Conservation (phyloP, 1,139 yeast species). For the Saccharomyces uvarum region DNA sequence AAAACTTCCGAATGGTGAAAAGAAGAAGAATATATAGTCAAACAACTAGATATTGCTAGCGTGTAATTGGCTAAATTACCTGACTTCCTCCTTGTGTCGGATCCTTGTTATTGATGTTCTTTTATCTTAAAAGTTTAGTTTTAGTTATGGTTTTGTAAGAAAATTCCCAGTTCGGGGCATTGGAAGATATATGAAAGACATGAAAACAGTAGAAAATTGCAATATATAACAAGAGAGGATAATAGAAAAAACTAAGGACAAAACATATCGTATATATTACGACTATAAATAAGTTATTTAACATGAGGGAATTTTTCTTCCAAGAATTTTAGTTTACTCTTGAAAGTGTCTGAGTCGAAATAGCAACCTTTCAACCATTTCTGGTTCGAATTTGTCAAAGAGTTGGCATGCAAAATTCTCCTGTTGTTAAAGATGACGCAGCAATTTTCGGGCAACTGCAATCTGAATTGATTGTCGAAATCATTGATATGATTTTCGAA, state of each 20-base stretch:
- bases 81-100: background rate
- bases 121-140: background rate
- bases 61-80: background rate
- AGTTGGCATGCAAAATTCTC: constrained; percentile 63
- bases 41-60: too few species aligned
- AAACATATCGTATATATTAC: background rate
- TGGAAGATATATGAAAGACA: background rate
- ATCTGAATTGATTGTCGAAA: constrained; percentile 47
- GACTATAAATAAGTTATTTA: background rate
- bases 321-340: constrained; percentile 49
- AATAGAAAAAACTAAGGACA: background rate
- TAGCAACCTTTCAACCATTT: constrained; percentile 74
- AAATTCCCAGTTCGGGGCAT: background rate
- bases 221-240: background rate
- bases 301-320: constrained; percentile 15
- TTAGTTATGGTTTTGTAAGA: background rate
- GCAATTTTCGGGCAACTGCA: constrained; percentile 53
- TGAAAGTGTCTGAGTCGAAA: constrained; percentile 63
- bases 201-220: background rate
- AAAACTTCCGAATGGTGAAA: background rate
- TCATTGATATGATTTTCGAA: constrained; percentile 57
- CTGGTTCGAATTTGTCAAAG: constrained; percentile 48
- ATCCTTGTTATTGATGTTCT: background rate
- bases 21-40: background rate
- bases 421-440: constrained; percentile 71